Conservation (phyloP, 331 rosid species). For the Prunus yedoensis region DNA sequence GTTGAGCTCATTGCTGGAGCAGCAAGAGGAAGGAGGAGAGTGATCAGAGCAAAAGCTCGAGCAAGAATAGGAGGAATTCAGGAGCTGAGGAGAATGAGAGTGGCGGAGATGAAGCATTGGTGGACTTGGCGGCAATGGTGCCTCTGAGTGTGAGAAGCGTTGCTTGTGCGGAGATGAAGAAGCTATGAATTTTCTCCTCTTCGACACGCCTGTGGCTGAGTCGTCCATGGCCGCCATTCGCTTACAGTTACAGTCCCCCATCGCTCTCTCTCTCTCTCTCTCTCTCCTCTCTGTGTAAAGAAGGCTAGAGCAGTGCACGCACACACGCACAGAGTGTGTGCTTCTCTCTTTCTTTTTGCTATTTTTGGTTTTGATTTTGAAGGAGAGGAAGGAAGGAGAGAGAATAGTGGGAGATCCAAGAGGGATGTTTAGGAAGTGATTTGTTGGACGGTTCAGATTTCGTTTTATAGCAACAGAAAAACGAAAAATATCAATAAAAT, state of each 20-base stretch:
- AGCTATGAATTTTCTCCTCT: conserved; percentile 42
- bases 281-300: neutral
- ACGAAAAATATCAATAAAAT: neutral
- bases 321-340: conserved; percentile 2
- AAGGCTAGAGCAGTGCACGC: conserved; percentile 1
- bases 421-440: conserved; percentile 27
- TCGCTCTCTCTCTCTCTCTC: conserved; percentile 22
- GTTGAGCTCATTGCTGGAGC: conserved; percentile 36
- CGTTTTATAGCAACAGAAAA: neutral
- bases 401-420: conserved; percentile 41
- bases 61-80: neutral
- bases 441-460: conserved; percentile 38
- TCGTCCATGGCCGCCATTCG: conserved; percentile 45
- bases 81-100: neutral
- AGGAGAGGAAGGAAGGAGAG: conserved; percentile 9
- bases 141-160: neutral
- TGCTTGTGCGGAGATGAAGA: neutral
- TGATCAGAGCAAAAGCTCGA: conserved; percentile 27
- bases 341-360: conserved; percentile 2
- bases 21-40: conserved; percentile 37
- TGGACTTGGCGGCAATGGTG: neutral
- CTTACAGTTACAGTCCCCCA: conserved; percentile 48
- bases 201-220: conserved; percentile 32
- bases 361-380: conserved; percentile 18
- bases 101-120: neutral